Base-by-base conservation (phyloP, 352 stramenopile genomes). In the Sclerospora graminicola region DNA sequence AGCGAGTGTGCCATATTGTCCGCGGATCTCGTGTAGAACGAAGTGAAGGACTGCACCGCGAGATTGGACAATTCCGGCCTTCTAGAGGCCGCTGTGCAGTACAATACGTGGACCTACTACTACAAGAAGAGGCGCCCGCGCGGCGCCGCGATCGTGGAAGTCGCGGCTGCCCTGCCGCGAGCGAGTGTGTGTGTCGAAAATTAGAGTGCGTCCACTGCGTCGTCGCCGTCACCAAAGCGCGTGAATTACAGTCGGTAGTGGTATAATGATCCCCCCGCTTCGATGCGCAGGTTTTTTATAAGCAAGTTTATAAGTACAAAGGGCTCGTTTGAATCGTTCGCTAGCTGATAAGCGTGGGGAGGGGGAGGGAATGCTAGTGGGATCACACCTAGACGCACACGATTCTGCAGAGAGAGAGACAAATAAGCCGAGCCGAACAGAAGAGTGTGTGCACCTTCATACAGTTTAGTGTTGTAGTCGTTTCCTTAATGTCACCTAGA, bases 231-330 rank as follows among this genome's bases (percentile, higher is more conserved):
- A 63, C 45, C 10, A 47, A 63, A 68, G 58, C 58, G 50, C 48
- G 52, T 63, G 54, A 45, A 68, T 56, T 61, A 45, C 54, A 60
- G 52, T 66, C 52, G 52, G 57, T 66, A 66, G 57, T 63, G 57
- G 48, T 62, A 60, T 63, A 51, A 60, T 62, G 42, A 62, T 48
- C 42, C 43, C 51, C 49, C 57, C 56, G 42, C 57, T 44, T 59
- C 47, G 44, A 38, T 63, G 52, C 57, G 57, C 48, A 66, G 53
- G 51, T 35, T n/a, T 9, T 66, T 63, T 62, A 66, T 62, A 66
- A 66, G 57, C 57, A 66, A 66, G 47, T 59, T 62, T 58, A 66
- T 66, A 66, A 66, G 57, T 62, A 66, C 57, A 63, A 66, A 66
- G 48, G 52, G 48, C 52, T 63, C 47, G 33, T 60, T 60, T 53